Conservation (phyloP, 2,329 filamentous ascomycete species). For the Pseudogymnoascus sp. region DNA sequence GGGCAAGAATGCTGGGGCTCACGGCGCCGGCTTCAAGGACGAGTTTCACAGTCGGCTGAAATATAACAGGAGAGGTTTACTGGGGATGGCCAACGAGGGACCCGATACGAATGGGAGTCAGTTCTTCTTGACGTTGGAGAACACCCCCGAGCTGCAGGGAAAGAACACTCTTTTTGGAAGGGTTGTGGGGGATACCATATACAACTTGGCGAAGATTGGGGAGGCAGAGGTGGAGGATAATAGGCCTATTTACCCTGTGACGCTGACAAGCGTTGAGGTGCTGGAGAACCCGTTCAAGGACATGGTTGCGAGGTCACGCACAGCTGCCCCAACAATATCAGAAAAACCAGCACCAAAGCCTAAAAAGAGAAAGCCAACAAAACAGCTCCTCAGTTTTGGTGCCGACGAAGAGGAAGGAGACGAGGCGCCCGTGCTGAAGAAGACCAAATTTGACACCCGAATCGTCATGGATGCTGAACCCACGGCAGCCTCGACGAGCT, state of each 20-base stretch:
- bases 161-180: constrained; percentile 93
- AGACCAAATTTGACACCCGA: constrained; percentile 71
- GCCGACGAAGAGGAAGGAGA: constrained; percentile 55
- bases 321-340: constrained; percentile 45
- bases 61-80: constrained; percentile 81
- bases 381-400: constrained; percentile 72
- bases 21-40: constrained; percentile 63
- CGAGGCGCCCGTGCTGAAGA: constrained; percentile 58
- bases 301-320: constrained; percentile 64
- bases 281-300: constrained; percentile 77
- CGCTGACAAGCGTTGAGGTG: constrained; percentile 67
- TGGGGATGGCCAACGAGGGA: constrained; percentile 95
- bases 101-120: constrained; percentile 85
- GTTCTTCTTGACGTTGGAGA: constrained; percentile 91
- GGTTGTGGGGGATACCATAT: constrained; percentile 89
- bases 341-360: constrained; percentile 48
- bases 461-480: constrained; percentile 57
- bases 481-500: constrained; percentile 19
- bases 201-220: constrained; percentile 89
- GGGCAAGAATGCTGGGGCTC: constrained; percentile 54
- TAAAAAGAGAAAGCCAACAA: constrained; percentile 68
- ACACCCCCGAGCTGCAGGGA: constrained; percentile 75
- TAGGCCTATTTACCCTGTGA: constrained; percentile 77
- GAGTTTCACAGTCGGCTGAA: constrained; percentile 90
- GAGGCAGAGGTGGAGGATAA: constrained; percentile 81